Base-by-base conservation (phyloP, 495 filamentous ascomycete genomes). In the Aspergillus steynii region DNA sequence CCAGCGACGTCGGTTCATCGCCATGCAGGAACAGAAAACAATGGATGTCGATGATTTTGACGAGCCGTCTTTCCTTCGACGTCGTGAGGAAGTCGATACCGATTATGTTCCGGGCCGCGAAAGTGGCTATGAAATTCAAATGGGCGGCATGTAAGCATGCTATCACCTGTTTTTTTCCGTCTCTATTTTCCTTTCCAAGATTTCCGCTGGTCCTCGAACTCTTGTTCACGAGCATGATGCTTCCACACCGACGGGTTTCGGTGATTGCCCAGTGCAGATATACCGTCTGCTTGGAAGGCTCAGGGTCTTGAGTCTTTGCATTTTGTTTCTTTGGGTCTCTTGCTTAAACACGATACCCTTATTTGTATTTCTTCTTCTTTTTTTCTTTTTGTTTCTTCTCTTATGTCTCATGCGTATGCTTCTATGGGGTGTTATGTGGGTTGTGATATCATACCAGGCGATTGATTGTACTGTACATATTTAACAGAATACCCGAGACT, bases 11-110 rank as follows among this genome's bases (percentile, higher is more conserved):
- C 70, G 68, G n/a, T 67, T 75, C 20, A 59, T 68, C 32, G 53
- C 67, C 28, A 26, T 63, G 47, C 61, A 58, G 32, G 62, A 55
- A 26, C 60, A 59, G 37, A 29, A 49, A 27, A 55, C 31, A 9
- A 72, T 79, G 71, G 73, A 75, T 32, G 9, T 76, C 25, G 76
- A 77, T 56, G 78, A 79, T 50, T 81, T 81, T 53, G 78, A 77
- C 51, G 78, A 81, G 52, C 73, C 78, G 0, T 47, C 69, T 1
- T 81, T 81, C 60, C 63, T 81, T 15, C 68, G 77, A 31, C 66
- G 71, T 37, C 68, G 73, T 5, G 78, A 80, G 31, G 78, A 81
- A 54, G 75, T 79, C n/a, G 78, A 80, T 61, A 61, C 61, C 15
- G 77, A 80, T 37, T 73, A 53, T n/a, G 51, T 27, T 9, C 26